These are phyloP conservation scores for Dothidotthia symphoricarpi DNA, from an alignment of 2,329 filamentous ascomycete species.

Conservation along the genomic window DNA sequence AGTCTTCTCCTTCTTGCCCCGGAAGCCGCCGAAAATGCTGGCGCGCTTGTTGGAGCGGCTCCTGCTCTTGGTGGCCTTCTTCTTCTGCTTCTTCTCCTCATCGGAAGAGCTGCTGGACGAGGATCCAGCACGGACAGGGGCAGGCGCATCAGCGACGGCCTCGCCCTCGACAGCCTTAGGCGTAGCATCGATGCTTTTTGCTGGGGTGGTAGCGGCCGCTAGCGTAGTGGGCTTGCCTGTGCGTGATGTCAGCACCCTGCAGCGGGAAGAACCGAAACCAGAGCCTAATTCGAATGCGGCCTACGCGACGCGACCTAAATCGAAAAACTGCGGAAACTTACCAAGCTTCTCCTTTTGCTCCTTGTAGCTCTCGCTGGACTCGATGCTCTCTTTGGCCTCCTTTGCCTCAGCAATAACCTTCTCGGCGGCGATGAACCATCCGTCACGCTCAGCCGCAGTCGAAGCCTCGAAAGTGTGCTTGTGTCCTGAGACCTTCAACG, in stretches of 20 bases:
- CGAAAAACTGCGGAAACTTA: conserved; percentile 42
- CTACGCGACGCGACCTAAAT: conserved; percentile 19
- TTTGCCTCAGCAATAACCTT: conserved; percentile 62
- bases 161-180: conserved; percentile 39
- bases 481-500: conserved; percentile 78
- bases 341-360: conserved; percentile 70
- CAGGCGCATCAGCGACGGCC: conserved; percentile 20
- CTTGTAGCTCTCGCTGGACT: conserved; percentile 86
- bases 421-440: conserved; percentile 86
- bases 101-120: conserved; percentile 45
- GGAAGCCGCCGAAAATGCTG: conserved; percentile 58
- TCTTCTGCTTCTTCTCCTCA: conserved; percentile 48
- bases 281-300: conserved; percentile 15
- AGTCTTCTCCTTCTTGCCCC: conserved; percentile 60
- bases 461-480: conserved; percentile 92
- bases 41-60: conserved; percentile 60
- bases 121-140: conserved; percentile 40
- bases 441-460: conserved; percentile 60
- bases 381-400: conserved; percentile 69
- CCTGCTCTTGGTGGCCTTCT: conserved; percentile 53
- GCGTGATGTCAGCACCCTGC: conserved; percentile 38
- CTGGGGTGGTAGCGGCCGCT: conserved; percentile 45
- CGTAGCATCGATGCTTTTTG: conserved; percentile 49
- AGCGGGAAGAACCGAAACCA: conserved; percentile 36
- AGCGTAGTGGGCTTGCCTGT: conserved; percentile 43